These are phyloP conservation scores for Phylloporus sp. DNA, from an alignment of 768 basidiomycete genomes.

Conservation along the genomic window DNA sequence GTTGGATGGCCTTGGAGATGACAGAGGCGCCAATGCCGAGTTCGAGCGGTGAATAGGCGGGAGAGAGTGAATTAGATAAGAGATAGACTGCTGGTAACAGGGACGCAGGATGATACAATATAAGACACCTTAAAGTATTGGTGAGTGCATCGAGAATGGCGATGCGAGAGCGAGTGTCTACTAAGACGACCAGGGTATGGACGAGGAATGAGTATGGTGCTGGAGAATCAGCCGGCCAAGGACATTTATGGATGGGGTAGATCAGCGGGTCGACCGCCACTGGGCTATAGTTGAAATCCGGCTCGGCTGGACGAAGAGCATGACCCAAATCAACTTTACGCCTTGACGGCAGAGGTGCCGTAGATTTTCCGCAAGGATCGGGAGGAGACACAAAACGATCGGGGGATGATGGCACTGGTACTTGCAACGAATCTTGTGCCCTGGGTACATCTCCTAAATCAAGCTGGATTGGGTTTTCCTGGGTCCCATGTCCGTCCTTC, in stretches of 20 bases:
- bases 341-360: slow-evolving; percentile 7
- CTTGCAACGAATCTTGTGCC: slow-evolving; percentile 3
- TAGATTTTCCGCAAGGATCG: slow-evolving; percentile 4
- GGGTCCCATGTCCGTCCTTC: slow-evolving; percentile 24
- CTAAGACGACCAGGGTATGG: slow-evolving; percentile 55
- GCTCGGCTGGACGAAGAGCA: slow-evolving; percentile 22
- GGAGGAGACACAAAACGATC: slow-evolving; percentile 9
- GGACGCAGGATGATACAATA: slow-evolving; percentile 59
- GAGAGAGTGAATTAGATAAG: slow-evolving; percentile 73
- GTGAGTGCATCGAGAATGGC: slow-evolving; percentile 62
- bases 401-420: slow-evolving; percentile 11
- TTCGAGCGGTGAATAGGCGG: slow-evolving; percentile 68
- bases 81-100: slow-evolving; percentile 76
- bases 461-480: slow-evolving; percentile 22
- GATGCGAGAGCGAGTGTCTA: slow-evolving; percentile 68
- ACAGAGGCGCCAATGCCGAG: slow-evolving; percentile 65
- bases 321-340: slow-evolving; percentile 9
- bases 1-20: slow-evolving; percentile 65
- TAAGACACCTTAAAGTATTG: slow-evolving; percentile 69
- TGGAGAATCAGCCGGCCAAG: slow-evolving; percentile 36
- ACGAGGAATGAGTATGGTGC: slow-evolving; percentile 72
- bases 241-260: slow-evolving; percentile 40
- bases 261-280: slow-evolving; percentile 42
- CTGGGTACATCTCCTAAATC: slow-evolving; percentile 18
- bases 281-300: slow-evolving; percentile 25